Evolutionary conservation across 2,329 filamentous ascomycete genomes (phyloP), one percentile per base, ranked within the genome.

Genomic region (Colletotrichum sp.): DNA sequence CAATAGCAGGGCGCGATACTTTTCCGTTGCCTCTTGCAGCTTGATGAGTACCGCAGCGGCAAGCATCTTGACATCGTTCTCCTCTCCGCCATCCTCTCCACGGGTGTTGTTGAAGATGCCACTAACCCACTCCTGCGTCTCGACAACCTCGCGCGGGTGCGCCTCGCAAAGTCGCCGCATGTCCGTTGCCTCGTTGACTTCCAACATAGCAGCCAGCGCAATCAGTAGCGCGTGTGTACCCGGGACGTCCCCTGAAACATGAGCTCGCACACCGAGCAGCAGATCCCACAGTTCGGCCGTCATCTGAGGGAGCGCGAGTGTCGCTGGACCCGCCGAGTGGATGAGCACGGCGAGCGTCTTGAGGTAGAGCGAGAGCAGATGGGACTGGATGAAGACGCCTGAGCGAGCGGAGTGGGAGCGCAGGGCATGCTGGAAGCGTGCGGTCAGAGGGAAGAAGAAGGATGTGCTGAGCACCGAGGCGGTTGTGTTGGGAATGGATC

Each of bases 381-480:
- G 91, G 0, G 95, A 93, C 57, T 95, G 92, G 67, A 95, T 91
- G 77, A 95, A 89, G 66, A 96, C 90, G 64, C 86, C 83, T 9
- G 84, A 86, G 38, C 87, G 85, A 16, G 82, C 79, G 6, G 82
- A 80, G 0, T 84, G 80, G 1, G 86, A 84, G 61, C 85, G 86
- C 60, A 91, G 83, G 1, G 90, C 93, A 4, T 94, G 88, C 82
- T 94, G 94, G 85, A 97, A 98, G 57, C 95, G 93, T 1, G 94
- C 94, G 0, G 94, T 94, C 12, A 99, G 88, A 0, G 97, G 96
- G 78, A 94, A 94, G 90, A 99, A 98, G 87, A 98, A 97, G 18
- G 90, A 91, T 0, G 92, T 88, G 0, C 93, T 90, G 30, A 99
- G 91, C 30, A 98, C 87, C 67, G 93, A 92, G 52, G 96, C 94